A percentile compares a stretch with the other conserved stretches of the same genome.
Evolutionary conservation across 2,329 filamentous ascomycete genomes (phyloP).

Genomic region (Neopestalotiopsis rosae): DNA sequence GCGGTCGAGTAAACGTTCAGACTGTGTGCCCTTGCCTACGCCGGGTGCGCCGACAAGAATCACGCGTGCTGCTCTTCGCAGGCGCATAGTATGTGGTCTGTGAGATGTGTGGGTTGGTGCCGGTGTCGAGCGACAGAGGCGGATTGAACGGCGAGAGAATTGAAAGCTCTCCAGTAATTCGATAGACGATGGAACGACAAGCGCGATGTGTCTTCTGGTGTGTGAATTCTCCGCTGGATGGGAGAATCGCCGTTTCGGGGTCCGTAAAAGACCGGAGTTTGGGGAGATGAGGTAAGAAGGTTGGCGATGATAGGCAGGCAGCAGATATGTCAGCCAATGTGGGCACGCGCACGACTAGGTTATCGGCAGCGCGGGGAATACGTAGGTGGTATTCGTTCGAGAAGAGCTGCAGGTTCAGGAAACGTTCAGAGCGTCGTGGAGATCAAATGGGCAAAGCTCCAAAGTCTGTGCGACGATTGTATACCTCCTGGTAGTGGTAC

Average conservation of each 20-base stretch:
- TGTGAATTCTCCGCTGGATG: background rate
- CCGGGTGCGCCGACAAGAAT: conserved; percentile 97
- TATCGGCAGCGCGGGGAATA: background rate
- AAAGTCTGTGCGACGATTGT: background rate
- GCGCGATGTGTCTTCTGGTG: background rate
- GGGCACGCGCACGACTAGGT: background rate
- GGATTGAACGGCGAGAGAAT: background rate
- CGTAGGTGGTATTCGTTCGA: background rate
- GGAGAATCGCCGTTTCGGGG: background rate
- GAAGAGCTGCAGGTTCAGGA: background rate
- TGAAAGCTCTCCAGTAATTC: background rate
- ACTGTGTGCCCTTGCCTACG: conserved; percentile 96
- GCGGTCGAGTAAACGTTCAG: conserved; percentile 81
- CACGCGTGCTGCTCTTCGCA: conserved; percentile 83
- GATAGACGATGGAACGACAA: background rate
- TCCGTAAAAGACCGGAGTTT: background rate
- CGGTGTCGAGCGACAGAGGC: conserved; percentile 16
- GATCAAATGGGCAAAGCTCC: background rate
- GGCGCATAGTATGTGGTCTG: conserved; percentile 56
- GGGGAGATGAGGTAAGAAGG: background rate
- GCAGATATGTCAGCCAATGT: background rate
- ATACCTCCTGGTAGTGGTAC: background rate
- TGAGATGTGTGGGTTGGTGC: background rate
- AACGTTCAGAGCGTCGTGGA: background rate
- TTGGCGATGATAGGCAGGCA: background rate